Conservation (phyloP, 2,329 filamentous ascomycete genomes). For the Fusarium transvaalense region DNA sequence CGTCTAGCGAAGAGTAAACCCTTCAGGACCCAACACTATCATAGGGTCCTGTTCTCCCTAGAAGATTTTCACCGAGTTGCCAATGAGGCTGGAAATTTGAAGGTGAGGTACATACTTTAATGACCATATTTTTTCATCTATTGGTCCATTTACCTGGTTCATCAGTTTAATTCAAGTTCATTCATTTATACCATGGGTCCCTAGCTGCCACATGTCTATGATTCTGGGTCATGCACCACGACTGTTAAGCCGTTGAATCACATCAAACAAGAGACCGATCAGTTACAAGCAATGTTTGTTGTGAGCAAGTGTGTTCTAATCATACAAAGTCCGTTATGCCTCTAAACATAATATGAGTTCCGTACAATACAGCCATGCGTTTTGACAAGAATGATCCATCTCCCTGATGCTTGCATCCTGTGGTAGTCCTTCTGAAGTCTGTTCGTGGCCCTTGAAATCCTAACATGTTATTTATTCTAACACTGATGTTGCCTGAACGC, state of each 20-base stretch:
- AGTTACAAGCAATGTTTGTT: conserved; percentile 24
- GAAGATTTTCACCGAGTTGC: conserved; percentile 80
- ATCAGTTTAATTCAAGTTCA: background rate
- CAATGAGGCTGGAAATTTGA: conserved; percentile 84
- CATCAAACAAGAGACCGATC: background rate
- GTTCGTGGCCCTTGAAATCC: conserved; percentile 42
- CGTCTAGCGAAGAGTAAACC: conserved; percentile 86
- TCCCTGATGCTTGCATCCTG: conserved; percentile 17
- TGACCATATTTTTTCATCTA: too few relatives aligned
- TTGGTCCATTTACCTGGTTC: too few relatives aligned
- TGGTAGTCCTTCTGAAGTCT: conserved; percentile 23
- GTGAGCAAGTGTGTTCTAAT: conserved; percentile 35
- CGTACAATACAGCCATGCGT: conserved; percentile 16
- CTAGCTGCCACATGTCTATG: background rate
- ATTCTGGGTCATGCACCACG: background rate
- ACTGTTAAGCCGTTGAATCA: background rate
- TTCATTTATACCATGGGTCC: background rate
- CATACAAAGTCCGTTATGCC: conserved; percentile 30
- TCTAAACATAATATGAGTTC: conserved; percentile 33
- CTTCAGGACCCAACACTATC: conserved; percentile 60
- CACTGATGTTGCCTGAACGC: conserved; percentile 30
- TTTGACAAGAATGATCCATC: conserved; percentile 24
- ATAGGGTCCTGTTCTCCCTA: conserved; percentile 73
- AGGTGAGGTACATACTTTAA: conserved; percentile 79
- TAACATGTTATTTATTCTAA: conserved; percentile 46